These are phyloP conservation scores for Plasmopara muralis DNA, from an alignment of 352 stramenopile species.

Conservation along the genomic window DNA sequence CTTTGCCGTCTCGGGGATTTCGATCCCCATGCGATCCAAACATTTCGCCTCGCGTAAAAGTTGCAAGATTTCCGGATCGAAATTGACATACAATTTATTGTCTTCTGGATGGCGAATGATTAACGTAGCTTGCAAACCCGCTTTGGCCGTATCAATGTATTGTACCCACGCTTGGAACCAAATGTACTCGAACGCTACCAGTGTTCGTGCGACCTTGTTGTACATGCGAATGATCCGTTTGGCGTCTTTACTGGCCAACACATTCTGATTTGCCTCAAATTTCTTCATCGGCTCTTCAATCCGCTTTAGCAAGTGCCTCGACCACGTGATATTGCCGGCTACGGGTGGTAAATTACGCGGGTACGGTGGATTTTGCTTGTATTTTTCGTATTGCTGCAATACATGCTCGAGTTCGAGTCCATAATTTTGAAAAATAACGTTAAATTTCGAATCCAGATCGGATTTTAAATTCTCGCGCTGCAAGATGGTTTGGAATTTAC, in stretches of 20 bases:
- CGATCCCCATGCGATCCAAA: conserved; percentile 97
- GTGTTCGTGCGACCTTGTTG: conserved; percentile 97
- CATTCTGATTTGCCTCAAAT: conserved; percentile 97
- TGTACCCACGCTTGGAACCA: conserved; percentile 99
- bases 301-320: conserved; percentile 94
- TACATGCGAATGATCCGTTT: conserved; percentile 99
- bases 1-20: conserved; percentile 96
- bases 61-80: conserved; percentile 97
- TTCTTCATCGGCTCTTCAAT: conserved; percentile 99
- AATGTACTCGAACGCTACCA: conserved; percentile 98
- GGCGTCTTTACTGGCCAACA: conserved; percentile 94
- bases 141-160: conserved; percentile 97
- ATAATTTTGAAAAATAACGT: conserved; percentile 99
- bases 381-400: conserved; percentile 97
- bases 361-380: conserved; percentile 97
- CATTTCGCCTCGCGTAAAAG: conserved; percentile 97
- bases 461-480: conserved; percentile 97
- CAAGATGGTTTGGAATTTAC: conserved; percentile 97
- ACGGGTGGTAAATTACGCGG: conserved; percentile 95
- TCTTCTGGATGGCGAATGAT: conserved; percentile 98
- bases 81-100: conserved; percentile 98
- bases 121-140: conserved; percentile 95
- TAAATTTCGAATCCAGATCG: conserved; percentile 97
- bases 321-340: conserved; percentile 98
- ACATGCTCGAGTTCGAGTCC: conserved; percentile 96